Base-by-base conservation (phyloP, 345 rosid genomes). In the Psidium friedrichsthalianum region DNA sequence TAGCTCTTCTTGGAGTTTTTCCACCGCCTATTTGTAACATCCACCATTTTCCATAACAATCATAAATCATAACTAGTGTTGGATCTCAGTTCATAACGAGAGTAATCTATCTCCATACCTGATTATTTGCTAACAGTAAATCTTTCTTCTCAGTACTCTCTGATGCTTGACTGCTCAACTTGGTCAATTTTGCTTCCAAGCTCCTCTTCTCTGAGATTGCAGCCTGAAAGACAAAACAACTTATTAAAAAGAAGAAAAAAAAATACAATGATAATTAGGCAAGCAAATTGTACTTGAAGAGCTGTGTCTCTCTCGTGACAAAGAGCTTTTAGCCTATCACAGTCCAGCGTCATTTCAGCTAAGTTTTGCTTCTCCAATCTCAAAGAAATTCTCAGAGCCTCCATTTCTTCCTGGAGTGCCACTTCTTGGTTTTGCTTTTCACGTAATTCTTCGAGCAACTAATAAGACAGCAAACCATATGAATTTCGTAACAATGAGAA, bases 371-470 rank as follows among this genome's bases (percentile, higher is more conserved):
- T 91, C 90, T 93, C 98, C 83, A 85, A 86, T 89, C 91, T 95
- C 90, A 93, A 91, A 86, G 91, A 86, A 86, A 86, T 94, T 91
- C 90, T 90, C 89, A 93, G 61, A 84, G 88, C 84, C 85, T 93
- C 94, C 90, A 95, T 86, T 88, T 95, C 96, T 89, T 93, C 97
- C 87, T 88, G 97, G 89, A 95, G 80, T 86, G 89, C 88, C 51
- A 83, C 86, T 88, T 94, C 97, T 90, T 91, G 92, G 53, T 85
- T 89, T 86, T 88, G 91, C 90, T 93, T 95, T 86, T 92, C 98
- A 52, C 88, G 94, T 91, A 95, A 81, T 87, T 95, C 97, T 86
- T 94, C 95, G 86, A 87, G 81, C 86, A 95, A 89, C 99, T 97
- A 90, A 82, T 59, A 86, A 85, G 84, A 88, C 84, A 82, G 51